Evolutionary conservation across 257 asterid genomes (phyloP).

Genomic region (Fraxinus quadrangulata): DNA sequence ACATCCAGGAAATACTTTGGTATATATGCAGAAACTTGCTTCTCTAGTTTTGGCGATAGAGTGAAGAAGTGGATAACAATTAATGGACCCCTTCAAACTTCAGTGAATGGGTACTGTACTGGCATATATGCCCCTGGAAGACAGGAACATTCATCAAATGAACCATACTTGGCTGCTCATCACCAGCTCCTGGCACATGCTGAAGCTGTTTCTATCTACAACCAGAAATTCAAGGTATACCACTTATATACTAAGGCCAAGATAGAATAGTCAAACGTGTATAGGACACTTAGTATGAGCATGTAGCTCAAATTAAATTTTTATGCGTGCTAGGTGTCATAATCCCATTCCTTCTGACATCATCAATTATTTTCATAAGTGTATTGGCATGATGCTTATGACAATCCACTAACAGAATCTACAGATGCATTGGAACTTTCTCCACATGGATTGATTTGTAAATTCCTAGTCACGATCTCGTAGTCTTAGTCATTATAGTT

Average conservation of each 20-base stretch:
- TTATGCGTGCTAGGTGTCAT: not conserved
- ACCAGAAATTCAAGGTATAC: conserved; percentile 45
- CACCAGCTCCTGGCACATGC: conserved; percentile 54
- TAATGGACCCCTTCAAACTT: conserved; percentile 60
- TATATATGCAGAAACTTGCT: conserved; percentile 58
- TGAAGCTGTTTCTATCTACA: conserved; percentile 48
- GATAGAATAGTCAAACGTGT: not conserved
- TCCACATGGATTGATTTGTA: not conserved
- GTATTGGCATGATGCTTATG: not conserved
- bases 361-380: not conserved
- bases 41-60: conserved; percentile 55
- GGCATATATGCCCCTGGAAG: conserved; percentile 60
- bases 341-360: not conserved
- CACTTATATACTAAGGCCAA: not conserved
- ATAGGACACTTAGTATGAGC: not conserved
- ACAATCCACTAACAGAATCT: not conserved
- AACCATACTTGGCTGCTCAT: conserved; percentile 51
- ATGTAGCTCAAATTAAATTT: not conserved
- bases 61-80: conserved; percentile 61
- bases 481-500: not conserved
- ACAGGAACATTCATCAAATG: conserved; percentile 35
- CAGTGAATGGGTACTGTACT: conserved; percentile 52
- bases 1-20: conserved; percentile 54
- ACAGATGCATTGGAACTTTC: not conserved
- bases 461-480: too few species aligned